Evolutionary conservation across 2,329 filamentous ascomycete species (phyloP), one percentile per base, ranked within the genome.

Genomic region (Ascochyta pisi): DNA sequence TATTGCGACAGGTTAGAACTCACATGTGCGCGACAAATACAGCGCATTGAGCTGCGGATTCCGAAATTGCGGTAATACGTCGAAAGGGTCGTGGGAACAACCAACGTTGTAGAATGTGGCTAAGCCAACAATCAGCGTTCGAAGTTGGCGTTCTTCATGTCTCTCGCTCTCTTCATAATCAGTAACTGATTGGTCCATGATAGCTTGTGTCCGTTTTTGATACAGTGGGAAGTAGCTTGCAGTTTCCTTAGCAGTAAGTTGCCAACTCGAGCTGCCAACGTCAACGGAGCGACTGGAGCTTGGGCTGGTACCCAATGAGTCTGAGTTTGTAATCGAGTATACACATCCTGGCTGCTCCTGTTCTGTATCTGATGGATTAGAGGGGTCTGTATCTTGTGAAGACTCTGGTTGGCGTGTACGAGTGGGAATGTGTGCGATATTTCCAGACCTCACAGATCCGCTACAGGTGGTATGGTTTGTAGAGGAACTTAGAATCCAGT

Each of bases 111-210:
- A 44, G 10, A 50, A 43, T 2, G 24, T 47, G 4, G 64, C 62
- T 15, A 69, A 26, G 26, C 57, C 60, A 15, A 19, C 47, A 16
- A 61, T 16, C 12, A 72, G 15, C 1, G 58, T 51, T 13, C 64
- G 60, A 22, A 63, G 54, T 12, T 64, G 47, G 22, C 44, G 42
- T 23, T 64, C 56, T 34, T 69, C 66, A 22, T 66, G 57, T 1
- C 33, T 49, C 22, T 65, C 59, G n/a, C 46, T 61, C 7, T 66
- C 48, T 22, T 68, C 61, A 41, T 61, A 67, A 3, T 62, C 50
- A 24, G 50, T 39, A 9, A 66, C 64, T 7, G 23, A 15, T 12
- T 10, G 19, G 4, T 43, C 44, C 10, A 49, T 33, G 6, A 50
- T 37, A 9, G n/a, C 6, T 38, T 22, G 31, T 19, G 10, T 31